A percentile compares a stretch with the other conserved stretches of the same genome.
These are phyloP conservation scores for Lipomyces sp. DNA, from an alignment of 805 yeast species.

Conservation along the genomic window DNA sequence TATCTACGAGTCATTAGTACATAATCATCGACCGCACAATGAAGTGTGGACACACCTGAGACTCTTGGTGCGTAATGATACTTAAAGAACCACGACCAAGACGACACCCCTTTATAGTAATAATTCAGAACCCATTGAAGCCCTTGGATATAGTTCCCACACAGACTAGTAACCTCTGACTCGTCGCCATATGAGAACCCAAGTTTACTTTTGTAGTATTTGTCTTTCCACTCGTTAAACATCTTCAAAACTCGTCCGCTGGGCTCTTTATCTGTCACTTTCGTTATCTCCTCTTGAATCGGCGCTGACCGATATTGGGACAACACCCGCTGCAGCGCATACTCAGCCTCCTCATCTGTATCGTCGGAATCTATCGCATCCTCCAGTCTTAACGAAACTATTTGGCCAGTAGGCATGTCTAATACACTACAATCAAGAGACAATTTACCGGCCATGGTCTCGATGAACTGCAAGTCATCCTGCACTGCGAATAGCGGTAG, in stretches of 20 bases:
- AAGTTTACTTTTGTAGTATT: slow-evolving; percentile 83
- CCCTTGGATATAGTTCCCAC: slow-evolving; percentile 88
- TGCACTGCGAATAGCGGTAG: slow-evolving; percentile 19
- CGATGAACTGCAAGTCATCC: slow-evolving; percentile 24
- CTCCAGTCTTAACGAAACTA: slow-evolving; percentile 55
- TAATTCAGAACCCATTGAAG: slow-evolving; percentile 95
- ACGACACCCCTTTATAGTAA: slow-evolving; percentile 86
- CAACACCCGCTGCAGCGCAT: slow-evolving; percentile 60
- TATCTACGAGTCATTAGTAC: slow-evolving; percentile 51
- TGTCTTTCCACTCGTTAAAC: slow-evolving; percentile 80
- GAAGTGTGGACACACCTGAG: slow-evolving; percentile 50
- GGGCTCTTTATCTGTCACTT: slow-evolving; percentile 48
- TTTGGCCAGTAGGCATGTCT: background rate
- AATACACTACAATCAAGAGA: slow-evolving; percentile 5
- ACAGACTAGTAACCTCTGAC: slow-evolving; percentile 62
- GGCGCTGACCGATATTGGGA: slow-evolving; percentile 41
- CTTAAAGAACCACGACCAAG: slow-evolving; percentile 94
- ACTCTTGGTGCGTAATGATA: slow-evolving; percentile 95
- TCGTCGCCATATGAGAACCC: slow-evolving; percentile 65
- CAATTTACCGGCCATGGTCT: slow-evolving; percentile 20
- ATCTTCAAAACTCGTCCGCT: slow-evolving; percentile 73
- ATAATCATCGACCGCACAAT: background rate
- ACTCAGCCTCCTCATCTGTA: slow-evolving; percentile 69
- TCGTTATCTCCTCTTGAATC: slow-evolving; percentile 31
- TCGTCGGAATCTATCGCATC: slow-evolving; percentile 55